Evolutionary conservation across 2,329 filamentous ascomycete genomes (phyloP).

Genomic region (Cadophora luteo-olivacea): DNA sequence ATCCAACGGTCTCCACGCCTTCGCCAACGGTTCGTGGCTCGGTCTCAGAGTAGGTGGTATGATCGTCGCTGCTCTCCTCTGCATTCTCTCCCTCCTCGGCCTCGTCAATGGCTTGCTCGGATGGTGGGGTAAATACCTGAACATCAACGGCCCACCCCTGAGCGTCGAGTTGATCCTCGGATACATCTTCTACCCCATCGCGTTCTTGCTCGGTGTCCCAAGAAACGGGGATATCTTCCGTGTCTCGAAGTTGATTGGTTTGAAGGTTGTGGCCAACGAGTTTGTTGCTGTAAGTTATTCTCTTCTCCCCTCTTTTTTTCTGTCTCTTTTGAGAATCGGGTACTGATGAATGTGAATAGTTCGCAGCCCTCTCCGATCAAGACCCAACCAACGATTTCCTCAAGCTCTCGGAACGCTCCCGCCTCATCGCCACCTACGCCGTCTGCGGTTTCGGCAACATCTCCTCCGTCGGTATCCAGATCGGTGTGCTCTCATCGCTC

Average conservation of each 20-base stretch:
- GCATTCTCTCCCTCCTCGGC: slow-evolving; percentile 79
- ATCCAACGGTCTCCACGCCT: slow-evolving; percentile 84
- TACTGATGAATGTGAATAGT: slow-evolving; percentile 13
- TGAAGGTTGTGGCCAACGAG: slow-evolving; percentile 76
- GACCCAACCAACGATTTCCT: slow-evolving; percentile 54
- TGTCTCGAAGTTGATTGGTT: slow-evolving; percentile 80
- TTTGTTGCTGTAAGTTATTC: slow-evolving; percentile 38
- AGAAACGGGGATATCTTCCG: slow-evolving; percentile 67
- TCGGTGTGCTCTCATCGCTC: slow-evolving; percentile 84
- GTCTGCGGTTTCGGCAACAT: slow-evolving; percentile 88
- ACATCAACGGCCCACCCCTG: slow-evolving; percentile 72
- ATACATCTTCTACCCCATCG: slow-evolving; percentile 78
- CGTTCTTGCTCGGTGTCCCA: slow-evolving; percentile 82
- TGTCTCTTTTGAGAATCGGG: background rate
- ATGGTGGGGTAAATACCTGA: slow-evolving; percentile 84
- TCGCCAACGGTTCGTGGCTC: slow-evolving; percentile 84
- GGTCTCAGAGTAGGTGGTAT: slow-evolving; percentile 87
- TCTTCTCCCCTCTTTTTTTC: background rate
- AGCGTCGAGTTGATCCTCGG: slow-evolving; percentile 78
- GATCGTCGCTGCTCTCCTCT: slow-evolving; percentile 80
- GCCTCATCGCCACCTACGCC: slow-evolving; percentile 84
- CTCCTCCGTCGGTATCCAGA: slow-evolving; percentile 86
- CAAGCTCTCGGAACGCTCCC: slow-evolving; percentile 70
- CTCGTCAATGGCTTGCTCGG: slow-evolving; percentile 78
- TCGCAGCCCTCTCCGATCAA: slow-evolving; percentile 8